Percentiles rank a stretch among this genome's conserved stretches.
phyloP scores from a whole-genome alignment of 139 green algal genomes.

The Tetradesmus obliquus region DNA sequence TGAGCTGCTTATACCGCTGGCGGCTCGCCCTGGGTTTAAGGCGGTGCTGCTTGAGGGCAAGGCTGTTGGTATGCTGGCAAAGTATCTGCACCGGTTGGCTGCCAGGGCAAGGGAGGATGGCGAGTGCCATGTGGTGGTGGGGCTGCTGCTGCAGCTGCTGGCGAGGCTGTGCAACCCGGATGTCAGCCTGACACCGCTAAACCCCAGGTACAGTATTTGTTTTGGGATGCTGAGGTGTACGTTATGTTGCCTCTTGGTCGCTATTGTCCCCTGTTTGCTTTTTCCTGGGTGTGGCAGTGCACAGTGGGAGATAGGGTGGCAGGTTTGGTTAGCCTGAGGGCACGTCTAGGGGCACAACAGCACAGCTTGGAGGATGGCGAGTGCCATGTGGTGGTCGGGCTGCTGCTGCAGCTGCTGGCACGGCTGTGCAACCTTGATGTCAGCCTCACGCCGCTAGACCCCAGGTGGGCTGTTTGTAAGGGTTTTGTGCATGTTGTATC shows the following conservation, averaged over 20 bases:
- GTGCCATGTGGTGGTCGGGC: neutral
- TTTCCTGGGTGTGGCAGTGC: too few relatives aligned
- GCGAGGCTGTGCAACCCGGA: slow-evolving; percentile 19
- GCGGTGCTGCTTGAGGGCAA: slow-evolving; percentile 24
- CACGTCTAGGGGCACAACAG: too few relatives aligned
- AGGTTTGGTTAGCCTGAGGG: too few relatives aligned
- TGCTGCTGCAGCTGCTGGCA: neutral
- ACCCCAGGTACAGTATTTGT: neutral
- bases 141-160: slow-evolving; percentile 36
- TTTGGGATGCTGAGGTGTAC: neutral
- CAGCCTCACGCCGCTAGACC: neutral
- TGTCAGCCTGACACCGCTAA: slow-evolving; percentile 5
- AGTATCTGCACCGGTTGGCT: slow-evolving; percentile 32
- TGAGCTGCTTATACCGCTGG: slow-evolving; percentile 40
- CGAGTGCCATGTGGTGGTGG: neutral
- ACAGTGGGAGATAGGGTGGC: too few relatives aligned
- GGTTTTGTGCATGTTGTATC: too few relatives aligned
- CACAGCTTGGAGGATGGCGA: neutral
- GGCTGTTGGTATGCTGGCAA: slow-evolving; percentile 28
- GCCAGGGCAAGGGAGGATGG: neutral
- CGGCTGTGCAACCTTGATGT: neutral
- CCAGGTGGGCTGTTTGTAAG: neutral
- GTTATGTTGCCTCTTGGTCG: neutral
- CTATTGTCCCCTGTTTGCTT: too few relatives aligned
- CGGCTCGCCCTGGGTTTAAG: slow-evolving; percentile 8